Conservation (phyloP, 257 asterid genomes). For the Gentiana straminea region DNA sequence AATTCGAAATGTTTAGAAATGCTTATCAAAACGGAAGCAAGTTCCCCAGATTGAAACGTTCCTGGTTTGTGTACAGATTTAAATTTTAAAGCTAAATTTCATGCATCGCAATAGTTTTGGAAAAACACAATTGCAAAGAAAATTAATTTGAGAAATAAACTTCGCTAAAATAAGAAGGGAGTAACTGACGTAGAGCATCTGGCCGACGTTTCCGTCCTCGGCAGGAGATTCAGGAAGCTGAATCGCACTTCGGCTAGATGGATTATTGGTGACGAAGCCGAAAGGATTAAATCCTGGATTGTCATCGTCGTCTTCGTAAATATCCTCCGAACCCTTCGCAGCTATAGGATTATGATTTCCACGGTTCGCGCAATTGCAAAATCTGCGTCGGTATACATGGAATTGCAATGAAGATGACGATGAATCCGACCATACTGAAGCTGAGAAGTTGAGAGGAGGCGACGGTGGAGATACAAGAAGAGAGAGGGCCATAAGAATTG, state of each 20-base stretch:
- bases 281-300: slow-evolving; percentile 77
- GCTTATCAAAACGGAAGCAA: too few species aligned
- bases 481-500: slow-evolving; percentile 19
- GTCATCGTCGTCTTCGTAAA: slow-evolving; percentile 35
- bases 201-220: slow-evolving; percentile 96
- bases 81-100: too few species aligned
- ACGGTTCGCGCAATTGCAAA: slow-evolving; percentile 11
- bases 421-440: slow-evolving; percentile 19
- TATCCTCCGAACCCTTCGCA: slow-evolving; percentile 48
- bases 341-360: slow-evolving; percentile 12
- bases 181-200: slow-evolving; percentile 66
- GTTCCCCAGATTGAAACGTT: too few species aligned
- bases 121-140: too few species aligned
- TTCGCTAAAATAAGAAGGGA: background rate
- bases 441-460: slow-evolving; percentile 15
- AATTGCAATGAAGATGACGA: slow-evolving; percentile 9
- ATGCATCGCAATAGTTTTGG: too few species aligned
- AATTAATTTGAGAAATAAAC: too few species aligned
- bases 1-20: too few species aligned
- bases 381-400: background rate
- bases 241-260: slow-evolving; percentile 84
- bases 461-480: slow-evolving; percentile 19
- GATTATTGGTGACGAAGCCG: slow-evolving; percentile 93
- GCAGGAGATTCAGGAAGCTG: slow-evolving; percentile 95
- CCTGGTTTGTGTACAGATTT: too few species aligned